Percentiles rank a stretch among this genome's conserved stretches.
phyloP scores from a whole-genome alignment of 805 yeast genomes.

The Metschnikowia peoriensis region DNA sequence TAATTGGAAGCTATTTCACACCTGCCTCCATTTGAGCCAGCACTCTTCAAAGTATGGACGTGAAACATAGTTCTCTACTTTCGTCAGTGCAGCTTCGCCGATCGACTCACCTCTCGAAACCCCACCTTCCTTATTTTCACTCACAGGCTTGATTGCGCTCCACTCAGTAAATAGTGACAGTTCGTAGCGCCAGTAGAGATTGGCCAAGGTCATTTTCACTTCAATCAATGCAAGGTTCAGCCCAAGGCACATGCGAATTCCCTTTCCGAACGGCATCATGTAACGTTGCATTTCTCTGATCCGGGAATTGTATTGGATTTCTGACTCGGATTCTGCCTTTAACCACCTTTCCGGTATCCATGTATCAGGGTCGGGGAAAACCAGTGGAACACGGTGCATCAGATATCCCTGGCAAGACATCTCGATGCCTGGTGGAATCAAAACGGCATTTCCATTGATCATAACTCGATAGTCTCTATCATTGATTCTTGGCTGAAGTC shows the following conservation, averaged over 20 bases:
- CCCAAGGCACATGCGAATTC: slow-evolving; percentile 72
- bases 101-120: slow-evolving; percentile 14
- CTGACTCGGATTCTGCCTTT: slow-evolving; percentile 30
- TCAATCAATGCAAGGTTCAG: slow-evolving; percentile 65
- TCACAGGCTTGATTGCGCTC: slow-evolving; percentile 31
- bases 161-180: slow-evolving; percentile 37
- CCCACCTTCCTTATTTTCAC: slow-evolving; percentile 7
- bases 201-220: slow-evolving; percentile 56
- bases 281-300: slow-evolving; percentile 46
- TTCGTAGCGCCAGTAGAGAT: slow-evolving; percentile 48
- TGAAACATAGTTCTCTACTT: slow-evolving; percentile 54
- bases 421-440: slow-evolving; percentile 52
- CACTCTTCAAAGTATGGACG: slow-evolving; percentile 53
- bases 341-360: slow-evolving; percentile 67
- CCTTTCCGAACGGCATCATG: slow-evolving; percentile 71
- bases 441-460: slow-evolving; percentile 8
- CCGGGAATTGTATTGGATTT: slow-evolving; percentile 30
- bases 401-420: slow-evolving; percentile 68
- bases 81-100: slow-evolving; percentile 38
- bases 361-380: slow-evolving; percentile 51
- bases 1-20: neutral
- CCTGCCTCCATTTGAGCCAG: slow-evolving; percentile 41
- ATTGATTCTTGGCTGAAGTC: slow-evolving; percentile 60
- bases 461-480: slow-evolving; percentile 27
- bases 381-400: slow-evolving; percentile 48